phyloP scores from a whole-genome alignment of 768 basidiomycete genomes.

The Lactifluus pinguis region DNA sequence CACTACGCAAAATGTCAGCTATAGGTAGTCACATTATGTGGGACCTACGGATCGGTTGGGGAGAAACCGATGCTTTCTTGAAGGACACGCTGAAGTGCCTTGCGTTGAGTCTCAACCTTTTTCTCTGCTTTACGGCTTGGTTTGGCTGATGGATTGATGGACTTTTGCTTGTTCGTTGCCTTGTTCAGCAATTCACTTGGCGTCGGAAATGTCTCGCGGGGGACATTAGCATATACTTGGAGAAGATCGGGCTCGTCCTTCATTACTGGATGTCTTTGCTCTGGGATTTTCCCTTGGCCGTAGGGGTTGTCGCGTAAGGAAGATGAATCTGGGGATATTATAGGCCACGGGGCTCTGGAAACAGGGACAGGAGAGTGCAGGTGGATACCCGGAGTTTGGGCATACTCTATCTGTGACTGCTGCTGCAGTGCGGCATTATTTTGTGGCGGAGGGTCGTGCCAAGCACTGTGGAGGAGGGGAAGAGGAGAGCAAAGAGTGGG shows the following conservation, averaged over 20 bases:
- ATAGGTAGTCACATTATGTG: neutral
- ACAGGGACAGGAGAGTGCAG: slow-evolving; percentile 19
- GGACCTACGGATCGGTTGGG: slow-evolving; percentile 52
- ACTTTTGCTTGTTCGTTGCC: slow-evolving; percentile 20
- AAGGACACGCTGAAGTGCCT: slow-evolving; percentile 48
- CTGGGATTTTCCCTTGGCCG: neutral
- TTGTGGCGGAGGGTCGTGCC: neutral
- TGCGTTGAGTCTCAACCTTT: slow-evolving; percentile 40
- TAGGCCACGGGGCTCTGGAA: slow-evolving; percentile 12
- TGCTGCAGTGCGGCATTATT: neutral
- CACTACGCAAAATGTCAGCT: slow-evolving; percentile 30
- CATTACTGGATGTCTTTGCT: neutral
- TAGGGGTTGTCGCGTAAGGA: neutral
- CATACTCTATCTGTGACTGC: neutral
- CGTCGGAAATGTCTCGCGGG: slow-evolving; percentile 41
- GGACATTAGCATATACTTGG: slow-evolving; percentile 20
- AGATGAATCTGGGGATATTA: slow-evolving; percentile 8
- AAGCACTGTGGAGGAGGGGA: slow-evolving; percentile 8
- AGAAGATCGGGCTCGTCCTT: slow-evolving; percentile 13
- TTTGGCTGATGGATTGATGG: slow-evolving; percentile 1
- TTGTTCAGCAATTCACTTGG: slow-evolving; percentile 54
- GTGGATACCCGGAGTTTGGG: slow-evolving; percentile 4
- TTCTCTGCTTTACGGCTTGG: slow-evolving; percentile 8
- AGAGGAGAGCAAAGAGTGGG: slow-evolving; percentile 2
- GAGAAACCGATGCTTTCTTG: slow-evolving; percentile 47